Conservation (phyloP, 257 asterid genomes). For the Gardenia jasminoides region DNA sequence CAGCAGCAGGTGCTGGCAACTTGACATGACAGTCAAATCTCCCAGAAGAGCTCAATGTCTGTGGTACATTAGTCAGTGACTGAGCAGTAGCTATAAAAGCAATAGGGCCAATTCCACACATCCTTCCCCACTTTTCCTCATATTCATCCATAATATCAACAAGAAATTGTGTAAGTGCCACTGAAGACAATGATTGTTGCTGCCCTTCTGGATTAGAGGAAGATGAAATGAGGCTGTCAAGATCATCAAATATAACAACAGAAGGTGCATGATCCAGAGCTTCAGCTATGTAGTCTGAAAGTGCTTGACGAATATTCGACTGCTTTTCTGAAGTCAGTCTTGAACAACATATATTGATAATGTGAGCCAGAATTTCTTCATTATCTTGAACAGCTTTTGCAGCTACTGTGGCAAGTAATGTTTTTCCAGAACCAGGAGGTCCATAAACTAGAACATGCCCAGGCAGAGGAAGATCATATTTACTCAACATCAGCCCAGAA, state of each 20-base stretch:
- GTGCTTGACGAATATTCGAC: constrained; percentile 58
- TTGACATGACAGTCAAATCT: constrained; percentile 91
- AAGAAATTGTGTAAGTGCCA: constrained; percentile 62
- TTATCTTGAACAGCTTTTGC: constrained; percentile 71
- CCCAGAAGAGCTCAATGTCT: constrained; percentile 89
- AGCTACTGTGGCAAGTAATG: constrained; percentile 70
- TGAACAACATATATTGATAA: constrained; percentile 72
- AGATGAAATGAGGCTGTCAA: constrained; percentile 77
- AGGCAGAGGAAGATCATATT: constrained; percentile 70
- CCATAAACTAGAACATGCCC: constrained; percentile 85
- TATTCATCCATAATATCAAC: constrained; percentile 88
- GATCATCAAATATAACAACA: constrained; percentile 85
- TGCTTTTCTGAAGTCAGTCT: constrained; percentile 83
- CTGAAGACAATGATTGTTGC: constrained; percentile 68
- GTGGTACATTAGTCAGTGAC: constrained; percentile 78
- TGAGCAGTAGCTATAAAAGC: constrained; percentile 86
- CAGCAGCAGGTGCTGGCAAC: constrained; percentile 86
- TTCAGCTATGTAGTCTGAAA: constrained; percentile 66
- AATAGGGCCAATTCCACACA: constrained; percentile 85
- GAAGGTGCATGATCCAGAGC: constrained; percentile 93
- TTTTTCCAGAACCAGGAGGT: constrained; percentile 27
- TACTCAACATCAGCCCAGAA: constrained; percentile 58
- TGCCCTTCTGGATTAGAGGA: constrained; percentile 76
- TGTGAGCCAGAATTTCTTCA: constrained; percentile 74
- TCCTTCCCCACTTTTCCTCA: constrained; percentile 57